Evolutionary conservation across 176 grass and related monocot genomes (phyloP).

Genomic region (Paspalum notatum): DNA sequence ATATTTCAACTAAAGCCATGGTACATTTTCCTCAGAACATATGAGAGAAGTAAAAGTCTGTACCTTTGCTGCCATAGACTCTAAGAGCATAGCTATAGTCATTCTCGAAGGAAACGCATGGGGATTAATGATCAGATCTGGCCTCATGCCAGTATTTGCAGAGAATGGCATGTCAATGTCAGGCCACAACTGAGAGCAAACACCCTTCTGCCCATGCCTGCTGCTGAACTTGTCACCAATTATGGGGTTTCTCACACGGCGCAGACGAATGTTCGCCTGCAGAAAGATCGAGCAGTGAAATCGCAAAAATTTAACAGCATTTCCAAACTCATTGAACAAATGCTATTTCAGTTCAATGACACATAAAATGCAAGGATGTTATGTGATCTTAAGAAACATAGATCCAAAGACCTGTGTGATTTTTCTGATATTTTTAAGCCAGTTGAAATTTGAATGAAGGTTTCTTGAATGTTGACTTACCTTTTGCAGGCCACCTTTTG

Average conservation of each 20-base stretch:
- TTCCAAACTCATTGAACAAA: conserved; percentile 14
- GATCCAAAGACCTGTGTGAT: conserved; percentile 11
- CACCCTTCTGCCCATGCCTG: conserved; percentile 96
- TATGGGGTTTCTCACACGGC: conserved; percentile 83
- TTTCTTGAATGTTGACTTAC: conserved; percentile 40
- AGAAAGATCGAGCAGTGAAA: conserved; percentile 36
- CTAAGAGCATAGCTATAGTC: conserved; percentile 99
- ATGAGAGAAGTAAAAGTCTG: conserved; percentile 33
- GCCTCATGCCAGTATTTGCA: conserved; percentile 92
- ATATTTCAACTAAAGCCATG: conserved; percentile 41
- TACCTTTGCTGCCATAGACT: conserved; percentile 97
- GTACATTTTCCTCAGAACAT: background rate
- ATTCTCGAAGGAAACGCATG: conserved; percentile 99
- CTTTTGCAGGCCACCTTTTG: conserved; percentile 74
- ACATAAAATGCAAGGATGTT: background rate
- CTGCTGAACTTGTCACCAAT: conserved; percentile 99
- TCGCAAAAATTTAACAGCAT: conserved; percentile 20
- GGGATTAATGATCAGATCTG: conserved; percentile 95
- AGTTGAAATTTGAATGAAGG: conserved; percentile 29
- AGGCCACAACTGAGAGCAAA: conserved; percentile 96
- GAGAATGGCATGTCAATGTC: conserved; percentile 99
- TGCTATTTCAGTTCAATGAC: conserved; percentile 1
- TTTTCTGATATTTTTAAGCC: conserved; percentile 13
- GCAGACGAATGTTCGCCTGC: conserved; percentile 82
- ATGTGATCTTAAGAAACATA: conserved; percentile 8